Evolutionary conservation across 768 basidiomycete genomes (phyloP).

Genomic region (Mycena crocata): DNA sequence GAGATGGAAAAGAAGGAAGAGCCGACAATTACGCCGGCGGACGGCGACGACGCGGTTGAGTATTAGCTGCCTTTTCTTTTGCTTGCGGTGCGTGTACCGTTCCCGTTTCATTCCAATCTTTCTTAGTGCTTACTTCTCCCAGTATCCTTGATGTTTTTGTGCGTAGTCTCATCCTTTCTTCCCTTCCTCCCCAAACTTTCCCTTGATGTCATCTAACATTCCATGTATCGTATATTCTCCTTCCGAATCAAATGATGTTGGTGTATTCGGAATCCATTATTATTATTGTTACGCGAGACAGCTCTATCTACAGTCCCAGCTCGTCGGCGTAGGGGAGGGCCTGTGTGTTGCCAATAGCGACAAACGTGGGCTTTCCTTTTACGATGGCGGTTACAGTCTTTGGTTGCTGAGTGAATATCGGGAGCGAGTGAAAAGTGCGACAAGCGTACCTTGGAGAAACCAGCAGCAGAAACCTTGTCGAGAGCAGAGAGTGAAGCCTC

Average conservation of each 20-base stretch:
- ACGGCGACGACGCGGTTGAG: constrained; percentile 87
- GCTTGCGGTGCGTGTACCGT: constrained; percentile 18
- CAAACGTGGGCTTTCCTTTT: constrained; percentile 85
- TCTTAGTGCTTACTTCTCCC: not conserved
- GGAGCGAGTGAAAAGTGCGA: not conserved
- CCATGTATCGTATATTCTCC: constrained; percentile 18
- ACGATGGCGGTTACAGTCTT: constrained; percentile 77
- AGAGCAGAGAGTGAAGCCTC: constrained; percentile 74
- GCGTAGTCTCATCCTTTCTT: constrained; percentile 32
- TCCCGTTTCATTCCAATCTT: not conserved
- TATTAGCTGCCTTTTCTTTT: constrained; percentile 57
- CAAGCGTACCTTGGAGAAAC: constrained; percentile 75
- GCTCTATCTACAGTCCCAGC: constrained; percentile 71
- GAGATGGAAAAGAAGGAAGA: constrained; percentile 67
- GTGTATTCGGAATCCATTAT: constrained; percentile 8
- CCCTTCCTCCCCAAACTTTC: not conserved
- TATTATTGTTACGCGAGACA: constrained; percentile 22
- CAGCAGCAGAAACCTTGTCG: constrained; percentile 73
- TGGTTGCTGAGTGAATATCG: not conserved
- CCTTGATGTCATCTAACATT: constrained; percentile 23
- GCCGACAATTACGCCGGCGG: constrained; percentile 64
- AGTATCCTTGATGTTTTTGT: constrained; percentile 29
- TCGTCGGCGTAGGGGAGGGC: constrained; percentile 88
- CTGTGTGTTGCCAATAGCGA: constrained; percentile 84
- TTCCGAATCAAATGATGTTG: constrained; percentile 23